phyloP scores from a whole-genome alignment of 345 rosid species.

The Moricandia arvensis region DNA sequence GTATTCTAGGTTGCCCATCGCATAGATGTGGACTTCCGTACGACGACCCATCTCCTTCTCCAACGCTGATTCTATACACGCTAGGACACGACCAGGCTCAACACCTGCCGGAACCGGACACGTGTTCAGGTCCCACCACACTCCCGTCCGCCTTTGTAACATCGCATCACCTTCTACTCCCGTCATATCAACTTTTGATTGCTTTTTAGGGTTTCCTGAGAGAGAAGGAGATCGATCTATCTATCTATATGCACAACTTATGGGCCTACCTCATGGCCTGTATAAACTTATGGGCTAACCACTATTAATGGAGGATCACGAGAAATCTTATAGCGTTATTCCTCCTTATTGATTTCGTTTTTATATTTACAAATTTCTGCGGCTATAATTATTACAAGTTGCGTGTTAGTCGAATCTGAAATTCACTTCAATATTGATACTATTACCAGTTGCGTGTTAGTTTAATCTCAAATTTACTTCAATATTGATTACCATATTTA shows the following conservation, averaged over 20 bases:
- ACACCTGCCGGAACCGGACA: no score
- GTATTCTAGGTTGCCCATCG: not conserved
- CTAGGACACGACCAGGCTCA: not conserved
- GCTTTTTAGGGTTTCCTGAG: no score
- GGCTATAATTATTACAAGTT: slow-evolving; percentile 24
- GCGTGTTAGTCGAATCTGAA: slow-evolving; percentile 32
- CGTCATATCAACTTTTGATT: no score
- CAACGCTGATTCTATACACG: not conserved
- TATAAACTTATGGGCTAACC: no score
- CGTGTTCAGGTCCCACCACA: not conserved
- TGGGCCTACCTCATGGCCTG: no score
- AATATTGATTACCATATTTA: no score
- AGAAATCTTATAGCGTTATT: slow-evolving; percentile 8
- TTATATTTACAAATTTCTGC: slow-evolving; percentile 6
- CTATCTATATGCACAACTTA: no score
- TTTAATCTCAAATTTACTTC: no score
- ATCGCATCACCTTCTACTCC: not conserved
- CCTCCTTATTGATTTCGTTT: not conserved
- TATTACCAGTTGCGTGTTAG: no score
- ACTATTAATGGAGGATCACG: slow-evolving; percentile 25
- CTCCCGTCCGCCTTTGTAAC: not conserved
- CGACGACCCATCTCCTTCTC: not conserved
- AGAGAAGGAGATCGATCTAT: no score
- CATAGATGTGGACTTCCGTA: not conserved
- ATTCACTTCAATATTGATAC: no score